Evolutionary conservation across 441 rosid genomes (phyloP).

Genomic region (Aquilaria agallochum): DNA sequence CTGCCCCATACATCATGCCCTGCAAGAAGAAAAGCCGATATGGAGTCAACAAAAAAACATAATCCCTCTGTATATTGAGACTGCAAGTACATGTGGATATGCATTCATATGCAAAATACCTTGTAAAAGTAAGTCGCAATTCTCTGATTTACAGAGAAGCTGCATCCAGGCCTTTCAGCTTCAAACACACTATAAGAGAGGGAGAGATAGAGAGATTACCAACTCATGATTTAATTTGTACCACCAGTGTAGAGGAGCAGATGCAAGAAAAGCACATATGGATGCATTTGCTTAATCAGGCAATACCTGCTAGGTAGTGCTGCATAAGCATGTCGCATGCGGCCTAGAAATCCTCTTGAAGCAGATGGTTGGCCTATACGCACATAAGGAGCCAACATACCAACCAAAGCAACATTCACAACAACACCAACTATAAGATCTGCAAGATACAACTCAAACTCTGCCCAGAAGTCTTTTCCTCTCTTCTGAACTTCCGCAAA

Average conservation of each 20-base stretch:
- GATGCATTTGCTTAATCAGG: neutral
- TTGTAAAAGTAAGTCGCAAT: constrained; percentile 71
- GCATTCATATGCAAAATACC: constrained; percentile 23
- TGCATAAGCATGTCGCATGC: constrained; percentile 50
- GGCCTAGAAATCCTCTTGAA: constrained; percentile 56
- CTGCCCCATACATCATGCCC: constrained; percentile 75
- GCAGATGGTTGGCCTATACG: constrained; percentile 67
- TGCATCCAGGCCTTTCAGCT: constrained; percentile 83
- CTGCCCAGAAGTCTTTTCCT: constrained; percentile 82
- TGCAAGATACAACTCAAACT: constrained; percentile 75
- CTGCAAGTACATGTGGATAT: neutral
- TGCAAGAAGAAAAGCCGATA: constrained; percentile 20
- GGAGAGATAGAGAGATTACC: constrained; percentile 9
- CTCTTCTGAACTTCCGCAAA: constrained; percentile 83
- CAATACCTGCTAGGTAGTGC: constrained; percentile 82
- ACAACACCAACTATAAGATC: constrained; percentile 76
- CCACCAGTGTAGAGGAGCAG: neutral
- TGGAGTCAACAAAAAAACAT: no score
- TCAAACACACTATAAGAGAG: constrained; percentile 59
- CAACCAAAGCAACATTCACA: constrained; percentile 69
- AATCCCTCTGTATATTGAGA: no score
- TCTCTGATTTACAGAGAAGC: constrained; percentile 64
- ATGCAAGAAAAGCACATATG: constrained; percentile 3
- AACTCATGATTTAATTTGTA: neutral
- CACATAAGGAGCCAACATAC: constrained; percentile 81